Conservation (phyloP, 176 grass and related monocot genomes). For the Oryza brachyantha region DNA sequence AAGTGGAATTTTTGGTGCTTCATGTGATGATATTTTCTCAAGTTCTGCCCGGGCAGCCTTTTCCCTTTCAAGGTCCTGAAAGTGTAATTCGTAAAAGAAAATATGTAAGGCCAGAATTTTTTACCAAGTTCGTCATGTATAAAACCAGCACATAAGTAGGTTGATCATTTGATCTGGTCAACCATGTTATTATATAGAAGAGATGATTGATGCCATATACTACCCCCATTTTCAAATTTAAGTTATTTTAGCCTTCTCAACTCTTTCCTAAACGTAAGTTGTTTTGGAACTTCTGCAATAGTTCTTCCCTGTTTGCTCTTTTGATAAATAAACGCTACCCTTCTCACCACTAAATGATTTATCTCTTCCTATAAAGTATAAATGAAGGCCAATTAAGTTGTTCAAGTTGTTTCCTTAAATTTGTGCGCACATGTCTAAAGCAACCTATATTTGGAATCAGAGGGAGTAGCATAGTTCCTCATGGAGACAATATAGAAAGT, state of each 20-base stretch:
- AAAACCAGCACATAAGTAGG: not conserved
- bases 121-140: not conserved
- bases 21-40: constrained; percentile 64
- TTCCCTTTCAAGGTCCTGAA: constrained; percentile 93
- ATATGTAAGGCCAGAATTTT: constrained; percentile 18
- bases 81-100: constrained; percentile 17
- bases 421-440: not conserved
- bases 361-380: not conserved
- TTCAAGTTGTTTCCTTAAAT: not conserved
- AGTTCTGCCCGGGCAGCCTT: constrained; percentile 73
- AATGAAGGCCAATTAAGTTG: not conserved
- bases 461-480: not conserved
- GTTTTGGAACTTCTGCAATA: not conserved
- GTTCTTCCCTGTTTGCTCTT: not conserved
- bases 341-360: not conserved
- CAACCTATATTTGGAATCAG: not conserved
- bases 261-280: not conserved
- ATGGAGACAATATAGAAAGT: not conserved
- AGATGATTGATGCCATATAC: not conserved
- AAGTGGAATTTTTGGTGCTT: constrained; percentile 57
- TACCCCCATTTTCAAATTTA: not conserved
- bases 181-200: not conserved
- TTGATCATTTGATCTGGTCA: not conserved
- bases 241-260: no score
- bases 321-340: not conserved